Conservation (phyloP, 2,329 filamentous ascomycete species). For the Diaporthe amygdali region DNA sequence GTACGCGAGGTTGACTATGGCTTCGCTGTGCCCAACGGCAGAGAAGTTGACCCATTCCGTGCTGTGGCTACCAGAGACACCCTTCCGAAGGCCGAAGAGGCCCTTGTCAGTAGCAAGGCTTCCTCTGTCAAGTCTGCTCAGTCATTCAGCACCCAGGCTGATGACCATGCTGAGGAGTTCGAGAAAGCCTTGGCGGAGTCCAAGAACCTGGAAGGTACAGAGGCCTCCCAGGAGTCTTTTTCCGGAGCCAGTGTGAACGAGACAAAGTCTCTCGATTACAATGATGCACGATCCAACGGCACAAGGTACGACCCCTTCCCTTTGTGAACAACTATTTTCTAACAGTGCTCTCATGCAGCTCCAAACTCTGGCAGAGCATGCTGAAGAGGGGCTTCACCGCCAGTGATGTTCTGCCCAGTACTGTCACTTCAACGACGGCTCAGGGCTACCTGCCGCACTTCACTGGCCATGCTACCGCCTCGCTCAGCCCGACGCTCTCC, state of each 20-base stretch:
- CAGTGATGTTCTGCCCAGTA: slow-evolving; percentile 39
- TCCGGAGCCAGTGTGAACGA: slow-evolving; percentile 21
- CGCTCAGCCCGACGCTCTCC: slow-evolving; percentile 33
- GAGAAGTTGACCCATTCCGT: slow-evolving; percentile 18
- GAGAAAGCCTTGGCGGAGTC: slow-evolving; percentile 23
- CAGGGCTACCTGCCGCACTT: slow-evolving; percentile 61
- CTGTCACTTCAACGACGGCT: slow-evolving; percentile 58
- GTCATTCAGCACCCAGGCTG: slow-evolving; percentile 32
- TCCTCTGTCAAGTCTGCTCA: slow-evolving; percentile 23
- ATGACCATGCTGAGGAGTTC: slow-evolving; percentile 27
- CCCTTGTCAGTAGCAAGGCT: not conserved
- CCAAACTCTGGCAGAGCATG: slow-evolving; percentile 55
- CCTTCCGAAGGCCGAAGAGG: not conserved
- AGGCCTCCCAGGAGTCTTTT: slow-evolving; percentile 12
- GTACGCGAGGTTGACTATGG: slow-evolving; percentile 26
- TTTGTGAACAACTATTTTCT: not conserved
- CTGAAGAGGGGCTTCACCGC: slow-evolving; percentile 58
- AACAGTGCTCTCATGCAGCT: slow-evolving; percentile 34
- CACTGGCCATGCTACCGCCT: slow-evolving; percentile 55
- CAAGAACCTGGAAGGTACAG: not conserved
- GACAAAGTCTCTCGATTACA: slow-evolving; percentile 24
- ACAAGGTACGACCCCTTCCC: slow-evolving; percentile 16
- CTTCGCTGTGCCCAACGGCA: slow-evolving; percentile 3
- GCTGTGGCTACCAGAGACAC: not conserved
- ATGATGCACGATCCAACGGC: slow-evolving; percentile 23